Evolutionary conservation across 768 basidiomycete species (phyloP), one percentile per base, ranked within the genome.

Genomic region (Agrocybe praecox): DNA sequence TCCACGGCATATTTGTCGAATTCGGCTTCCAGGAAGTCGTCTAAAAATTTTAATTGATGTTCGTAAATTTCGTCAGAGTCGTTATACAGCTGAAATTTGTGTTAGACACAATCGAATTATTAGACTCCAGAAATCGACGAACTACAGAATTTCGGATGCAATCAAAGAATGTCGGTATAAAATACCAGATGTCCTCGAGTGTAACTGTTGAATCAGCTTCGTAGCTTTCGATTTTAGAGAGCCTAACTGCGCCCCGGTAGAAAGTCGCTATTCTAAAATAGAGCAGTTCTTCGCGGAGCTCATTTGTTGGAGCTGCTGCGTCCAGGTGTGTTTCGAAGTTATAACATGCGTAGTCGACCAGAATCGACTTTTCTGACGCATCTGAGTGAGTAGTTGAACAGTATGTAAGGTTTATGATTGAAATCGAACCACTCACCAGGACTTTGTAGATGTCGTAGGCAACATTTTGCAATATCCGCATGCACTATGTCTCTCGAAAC

Each of bases 151-250:
- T 59, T 21, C 46, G 47, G 4, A 59, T 29, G 23, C 58, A 59
- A 29, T 46, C 46, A 29, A 59, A 55, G 17, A 59, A 51, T 9
- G 33, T 42, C 9, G 58, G 58, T 1, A 46, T 36, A 12, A 55
- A 59, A 21, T 54, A 59, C 58, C 58, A 59, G 21, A 55, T 17
- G 22, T 55, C 58, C 53, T 59, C 58, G 22, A 59, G 19, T 2
- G 52, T 45, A 11, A 53, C 18, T 6, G 21, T 17, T 5, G 36
- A 22, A 8, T 46, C 49, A 5, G 15, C 14, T 3, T 12, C 2
- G 8, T 47, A 18, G 18, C 12, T 18, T 15, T 46, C 46, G 26
- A 9, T 29, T 29, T 29, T 15, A 12, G n/a, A 49, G 34, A 17
- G 22, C 22, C 9, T 12, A 14, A n/a, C 44, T 7, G 15, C 26